These are phyloP conservation scores for Schizothecium vesticola DNA, from an alignment of 495 filamentous ascomycete genomes.

Conservation along the genomic window DNA sequence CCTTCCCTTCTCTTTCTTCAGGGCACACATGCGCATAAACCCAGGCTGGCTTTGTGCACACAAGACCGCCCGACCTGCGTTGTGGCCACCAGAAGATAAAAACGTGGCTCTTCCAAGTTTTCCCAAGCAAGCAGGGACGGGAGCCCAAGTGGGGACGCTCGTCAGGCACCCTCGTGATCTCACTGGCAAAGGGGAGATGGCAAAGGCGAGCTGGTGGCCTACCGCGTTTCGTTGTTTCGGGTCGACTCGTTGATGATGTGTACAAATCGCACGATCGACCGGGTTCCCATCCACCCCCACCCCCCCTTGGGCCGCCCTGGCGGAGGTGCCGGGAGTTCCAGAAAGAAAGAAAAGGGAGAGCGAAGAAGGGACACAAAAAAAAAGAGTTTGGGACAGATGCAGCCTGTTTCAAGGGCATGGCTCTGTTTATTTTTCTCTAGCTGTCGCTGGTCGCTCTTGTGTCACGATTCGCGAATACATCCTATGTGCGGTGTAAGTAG, in stretches of 20 bases:
- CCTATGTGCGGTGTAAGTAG: not conserved
- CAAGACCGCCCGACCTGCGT: constrained; percentile 4
- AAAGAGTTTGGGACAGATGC: not conserved
- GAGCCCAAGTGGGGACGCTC: constrained; percentile 4
- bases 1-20: not conserved
- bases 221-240: not conserved
- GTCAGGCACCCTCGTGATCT: constrained; percentile 11
- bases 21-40: not conserved
- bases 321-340: not conserved
- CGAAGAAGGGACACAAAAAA: not conserved
- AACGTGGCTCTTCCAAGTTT: not conserved
- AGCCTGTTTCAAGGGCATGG: constrained; percentile 3
- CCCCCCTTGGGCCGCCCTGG: not conserved
- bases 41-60: constrained; percentile 4
- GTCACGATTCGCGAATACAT: not conserved
- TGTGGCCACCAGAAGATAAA: not conserved
- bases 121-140: not conserved
- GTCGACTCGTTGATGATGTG: not conserved
- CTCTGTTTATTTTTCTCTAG: not conserved
- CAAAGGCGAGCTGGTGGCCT: not conserved
- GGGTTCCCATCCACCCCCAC: not conserved
- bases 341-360: not conserved
- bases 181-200: not conserved
- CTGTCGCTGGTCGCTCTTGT: not conserved
- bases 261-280: not conserved